phyloP scores from a whole-genome alignment of 106 monocot genomes.

The Dioscorea alata region DNA sequence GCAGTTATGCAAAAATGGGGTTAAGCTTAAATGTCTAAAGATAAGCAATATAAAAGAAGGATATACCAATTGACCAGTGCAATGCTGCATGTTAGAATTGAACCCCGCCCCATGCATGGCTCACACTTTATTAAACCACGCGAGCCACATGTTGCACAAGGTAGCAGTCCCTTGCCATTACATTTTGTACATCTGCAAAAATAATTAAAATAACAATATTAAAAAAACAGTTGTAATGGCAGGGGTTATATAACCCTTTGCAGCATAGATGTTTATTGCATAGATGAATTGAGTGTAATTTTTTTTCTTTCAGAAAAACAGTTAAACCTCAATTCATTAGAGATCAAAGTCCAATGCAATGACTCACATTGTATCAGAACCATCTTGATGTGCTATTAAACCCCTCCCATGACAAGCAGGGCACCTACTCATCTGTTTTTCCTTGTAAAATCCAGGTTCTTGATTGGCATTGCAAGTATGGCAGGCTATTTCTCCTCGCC shows the following conservation, averaged over 20 bases:
- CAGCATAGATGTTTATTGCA: neutral
- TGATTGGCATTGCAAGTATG: conserved; percentile 58
- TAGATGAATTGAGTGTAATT: neutral
- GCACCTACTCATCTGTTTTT: conserved; percentile 70
- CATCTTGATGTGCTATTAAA: conserved; percentile 90
- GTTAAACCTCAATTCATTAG: too few species aligned
- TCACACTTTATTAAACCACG: conserved; percentile 63
- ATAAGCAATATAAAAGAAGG: neutral
- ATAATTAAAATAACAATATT: neutral
- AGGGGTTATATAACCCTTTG: neutral
- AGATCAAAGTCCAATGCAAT: too few species aligned
- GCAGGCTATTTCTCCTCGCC: conserved; percentile 65
- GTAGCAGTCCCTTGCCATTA: conserved; percentile 64
- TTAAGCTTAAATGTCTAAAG: too few species aligned
- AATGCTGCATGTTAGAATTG: conserved; percentile 40
- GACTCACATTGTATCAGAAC: conserved; percentile 85
- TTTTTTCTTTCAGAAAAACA: too few species aligned
- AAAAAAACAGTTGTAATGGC: neutral
- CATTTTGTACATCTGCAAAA: conserved; percentile 68
- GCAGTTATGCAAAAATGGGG: too few species aligned
- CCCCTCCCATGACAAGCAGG: conserved; percentile 80
- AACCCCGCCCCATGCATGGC: conserved; percentile 59
- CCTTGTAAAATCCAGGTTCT: conserved; percentile 55
- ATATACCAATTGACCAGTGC: conserved; percentile 73
- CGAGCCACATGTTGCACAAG: conserved; percentile 71